Evolutionary conservation across 2,329 filamentous ascomycete species (phyloP).

Genomic region (Trichoderma koningiopsis): DNA sequence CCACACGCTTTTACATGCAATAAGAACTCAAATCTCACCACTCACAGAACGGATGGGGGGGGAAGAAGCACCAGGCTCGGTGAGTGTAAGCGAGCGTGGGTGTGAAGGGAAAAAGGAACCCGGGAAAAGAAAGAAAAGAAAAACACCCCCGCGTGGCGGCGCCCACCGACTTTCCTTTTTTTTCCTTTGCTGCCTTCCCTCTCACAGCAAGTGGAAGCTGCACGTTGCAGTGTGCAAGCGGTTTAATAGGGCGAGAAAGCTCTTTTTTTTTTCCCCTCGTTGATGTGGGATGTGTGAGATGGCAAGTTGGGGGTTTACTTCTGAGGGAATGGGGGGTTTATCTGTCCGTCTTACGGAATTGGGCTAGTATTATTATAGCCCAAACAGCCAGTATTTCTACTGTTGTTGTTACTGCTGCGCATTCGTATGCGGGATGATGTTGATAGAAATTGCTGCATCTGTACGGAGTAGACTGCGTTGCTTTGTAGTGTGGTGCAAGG

Average conservation of each 20-base stretch:
- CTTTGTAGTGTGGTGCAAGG: not conserved
- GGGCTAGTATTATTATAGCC: not conserved
- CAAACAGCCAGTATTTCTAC: not conserved
- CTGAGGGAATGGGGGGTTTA: not conserved
- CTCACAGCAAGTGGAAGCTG: not conserved
- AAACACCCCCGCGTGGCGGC: too few relatives aligned
- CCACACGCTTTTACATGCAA: too few relatives aligned
- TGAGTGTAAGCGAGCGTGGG: not conserved
- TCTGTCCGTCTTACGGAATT: not conserved
- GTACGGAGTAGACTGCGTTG: not conserved
- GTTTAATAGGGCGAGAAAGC: not conserved
- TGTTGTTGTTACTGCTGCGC: not conserved
- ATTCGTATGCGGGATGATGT: not conserved
- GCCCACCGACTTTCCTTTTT: not conserved
- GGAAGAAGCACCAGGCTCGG: not conserved
- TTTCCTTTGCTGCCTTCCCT: too few relatives aligned
- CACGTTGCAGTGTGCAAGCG: not conserved
- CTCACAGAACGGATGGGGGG: not conserved
- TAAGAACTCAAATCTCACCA: not conserved
- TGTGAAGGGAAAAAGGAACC: not conserved
- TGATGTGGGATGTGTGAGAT: conserved; percentile 3
- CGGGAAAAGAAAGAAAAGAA: not conserved
- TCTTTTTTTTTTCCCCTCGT: too few relatives aligned
- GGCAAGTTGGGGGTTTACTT: not conserved
- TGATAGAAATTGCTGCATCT: too few relatives aligned